Conservation (phyloP, 169 alveolate species). For the Plasmodium ovale region DNA sequence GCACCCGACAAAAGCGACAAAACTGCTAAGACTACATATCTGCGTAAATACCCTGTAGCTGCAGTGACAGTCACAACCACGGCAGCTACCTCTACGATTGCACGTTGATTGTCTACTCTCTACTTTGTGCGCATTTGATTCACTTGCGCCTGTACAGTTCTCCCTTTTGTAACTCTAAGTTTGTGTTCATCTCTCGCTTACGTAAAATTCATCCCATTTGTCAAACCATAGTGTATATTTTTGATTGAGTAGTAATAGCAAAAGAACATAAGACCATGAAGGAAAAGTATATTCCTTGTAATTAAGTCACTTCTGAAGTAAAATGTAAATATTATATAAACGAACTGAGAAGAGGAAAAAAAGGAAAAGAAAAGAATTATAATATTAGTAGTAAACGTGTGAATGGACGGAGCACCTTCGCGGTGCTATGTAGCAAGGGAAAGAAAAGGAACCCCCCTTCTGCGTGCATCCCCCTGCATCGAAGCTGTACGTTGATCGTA, state of each 20-base stretch:
- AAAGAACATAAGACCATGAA: conserved; percentile 56
- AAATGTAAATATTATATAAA: conserved; percentile 48
- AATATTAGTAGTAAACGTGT: neutral
- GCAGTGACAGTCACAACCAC: too few species aligned
- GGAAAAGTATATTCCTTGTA: conserved; percentile 47
- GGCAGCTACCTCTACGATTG: too few species aligned
- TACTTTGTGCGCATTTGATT: neutral
- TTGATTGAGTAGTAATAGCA: conserved; percentile 63
- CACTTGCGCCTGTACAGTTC: neutral
- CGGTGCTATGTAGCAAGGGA: too few species aligned
- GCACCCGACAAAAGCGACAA: too few species aligned
- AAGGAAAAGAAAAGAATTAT: conserved; percentile 23
- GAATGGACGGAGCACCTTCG: neutral
- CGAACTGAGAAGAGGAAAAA: too few species aligned
- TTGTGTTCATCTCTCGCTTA: conserved; percentile 15
- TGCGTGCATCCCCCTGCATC: too few species aligned
- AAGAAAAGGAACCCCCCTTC: too few species aligned
- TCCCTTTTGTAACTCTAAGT: neutral
- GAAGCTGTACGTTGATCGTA: too few species aligned
- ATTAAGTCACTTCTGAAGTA: conserved; percentile 49
- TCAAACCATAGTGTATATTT: conserved; percentile 64
- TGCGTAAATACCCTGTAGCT: too few species aligned
- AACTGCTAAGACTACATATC: too few species aligned
- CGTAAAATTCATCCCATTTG: conserved; percentile 66
- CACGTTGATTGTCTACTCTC: too few species aligned